Evolutionary conservation across 2,329 filamentous ascomycete species (phyloP), one percentile per base, ranked within the genome.

Genomic region (Hymenoscyphus fructigenus): DNA sequence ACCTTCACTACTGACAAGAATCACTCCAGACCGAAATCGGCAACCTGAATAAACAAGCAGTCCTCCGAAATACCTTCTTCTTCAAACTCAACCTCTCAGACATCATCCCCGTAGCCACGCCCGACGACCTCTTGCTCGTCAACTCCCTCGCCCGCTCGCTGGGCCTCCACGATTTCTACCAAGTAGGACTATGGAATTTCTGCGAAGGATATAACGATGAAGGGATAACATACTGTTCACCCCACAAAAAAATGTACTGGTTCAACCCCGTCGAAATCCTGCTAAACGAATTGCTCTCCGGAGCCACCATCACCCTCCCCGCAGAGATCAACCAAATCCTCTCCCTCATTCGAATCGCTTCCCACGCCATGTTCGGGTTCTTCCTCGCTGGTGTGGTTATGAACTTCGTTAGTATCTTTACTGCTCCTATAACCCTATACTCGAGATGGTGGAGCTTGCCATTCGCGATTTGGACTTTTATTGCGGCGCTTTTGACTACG

Each of bases 151-250:
- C 93, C 3, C 88, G 91, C 60, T 91, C 90, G 26, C 82, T 97
- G 62, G 94, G 93, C 34, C 83, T 97, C 59, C 92, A 96, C 76
- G 94, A 97, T 78, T 97, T 96, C 79, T 97, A 97, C 78, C 91
- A 93, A 73, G 91, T 96, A 32, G 93, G 93, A 5, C 79, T 97
- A 50, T 98, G 94, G 94, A 90, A 88, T 66, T 97, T 90, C 77
- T 98, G 94, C 78, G 91, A 96, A 76, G 93, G 93, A 23, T 96
- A 93, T 77, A 81, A 86, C 63, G 83, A 85, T 71, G 82, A 89
- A 71, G 91, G 91, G 44, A 87, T 95, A 67, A 94, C 91, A 0
- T 79, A 80, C 68, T 98, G 94, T 78, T 93, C 90, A 7, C 78
- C 79, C 5, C 90, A 92, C 0, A 73, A 86, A 72, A 81, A 82